Base-by-base conservation (phyloP, 371 early-diverging fungal genomes). In the Chytridium lagenaria region DNA sequence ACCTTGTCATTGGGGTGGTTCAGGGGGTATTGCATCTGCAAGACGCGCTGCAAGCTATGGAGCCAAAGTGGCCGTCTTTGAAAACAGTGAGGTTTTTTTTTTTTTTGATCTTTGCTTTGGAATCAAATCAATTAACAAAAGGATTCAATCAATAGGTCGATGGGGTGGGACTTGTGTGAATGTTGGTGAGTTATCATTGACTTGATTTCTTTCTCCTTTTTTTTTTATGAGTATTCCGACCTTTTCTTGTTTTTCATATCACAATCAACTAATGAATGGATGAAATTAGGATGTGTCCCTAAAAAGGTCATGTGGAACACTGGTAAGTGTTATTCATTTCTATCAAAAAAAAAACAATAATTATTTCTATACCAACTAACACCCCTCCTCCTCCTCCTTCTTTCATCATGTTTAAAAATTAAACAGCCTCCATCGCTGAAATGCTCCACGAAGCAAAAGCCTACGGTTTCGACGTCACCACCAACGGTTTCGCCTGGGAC, bases 231-330 rank as follows among this genome's bases (percentile, higher is more conserved):
- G n/a, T n/a, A n/a, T n/a, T n/a, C n/a, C n/a, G n/a, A n/a, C n/a
- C n/a, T n/a, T n/a, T n/a, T 44, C 19, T 44, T 44, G 44, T 19
- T 44, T 44, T 44, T 44, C 44, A n/a, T n/a, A 57, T 57, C 30
- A 57, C 23, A 30, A 15, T 23, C 57, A 30, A 7, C 5, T 34
- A 7, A 7, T 34, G 19, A 19, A 15, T 61, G 12, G 19, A 31
- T 31, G 34, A 12, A 76, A 40, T 50, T 40, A 55, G 98, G 99
- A 31, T 99, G 99, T 78, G 98, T 99, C 28, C 99, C 99, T 49
- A 99, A 99, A 85, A 99, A 99, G 85, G 91, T 98, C 71, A 95
- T 95, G 92, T 98, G 94, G 92, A 96, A 94, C 83, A 88, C 95
- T 51, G 90, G 92, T 86, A 85, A 71, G 26, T 33, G 15, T 19